A percentile compares a stretch with the other conserved stretches of the same genome.
Conservation (phyloP, 495 filamentous ascomycete genomes). For the Pseudoneurospora amorphoporcata region DNA sequence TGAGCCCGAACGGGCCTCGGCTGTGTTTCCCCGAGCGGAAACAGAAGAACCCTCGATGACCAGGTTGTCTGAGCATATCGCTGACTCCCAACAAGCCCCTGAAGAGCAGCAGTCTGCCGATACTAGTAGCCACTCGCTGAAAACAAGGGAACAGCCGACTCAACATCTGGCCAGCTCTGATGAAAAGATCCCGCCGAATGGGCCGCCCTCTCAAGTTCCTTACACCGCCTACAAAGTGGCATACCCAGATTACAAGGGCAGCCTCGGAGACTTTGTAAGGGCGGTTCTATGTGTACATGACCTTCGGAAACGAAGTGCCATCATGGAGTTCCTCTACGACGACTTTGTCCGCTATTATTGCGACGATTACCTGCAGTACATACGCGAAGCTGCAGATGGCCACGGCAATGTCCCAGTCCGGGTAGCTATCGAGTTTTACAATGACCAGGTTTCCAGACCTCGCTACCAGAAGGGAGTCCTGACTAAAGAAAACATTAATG, state of each 20-base stretch:
- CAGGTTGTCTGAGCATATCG: background rate
- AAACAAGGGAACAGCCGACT: background rate
- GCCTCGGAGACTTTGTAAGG: conserved; percentile 41
- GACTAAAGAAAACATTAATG: conserved; percentile 26
- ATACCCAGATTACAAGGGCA: conserved; percentile 50
- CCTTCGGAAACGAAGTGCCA: conserved; percentile 27
- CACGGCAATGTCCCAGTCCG: conserved; percentile 12
- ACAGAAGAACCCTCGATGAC: background rate
- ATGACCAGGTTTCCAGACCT: conserved; percentile 28
- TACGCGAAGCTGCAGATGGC: conserved; percentile 7
- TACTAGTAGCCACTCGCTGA: background rate
- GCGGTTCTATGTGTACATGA: conserved; percentile 44
- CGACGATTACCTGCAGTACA: conserved; percentile 32
- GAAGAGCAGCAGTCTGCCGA: background rate
- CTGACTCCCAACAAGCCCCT: background rate
- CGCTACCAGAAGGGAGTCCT: conserved; percentile 27
- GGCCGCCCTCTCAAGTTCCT: conserved; percentile 13
- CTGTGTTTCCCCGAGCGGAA: background rate
- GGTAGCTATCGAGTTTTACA: conserved; percentile 34
- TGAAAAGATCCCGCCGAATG: conserved; percentile 13
- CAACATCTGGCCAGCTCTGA: conserved; percentile 2
- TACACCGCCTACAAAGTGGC: conserved; percentile 43
- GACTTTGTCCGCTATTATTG: conserved; percentile 51
- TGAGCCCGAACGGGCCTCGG: background rate
- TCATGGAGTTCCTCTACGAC: conserved; percentile 50